Base-by-base conservation (phyloP, 306 rosid genomes). In the Fragaria ananassa region DNA sequence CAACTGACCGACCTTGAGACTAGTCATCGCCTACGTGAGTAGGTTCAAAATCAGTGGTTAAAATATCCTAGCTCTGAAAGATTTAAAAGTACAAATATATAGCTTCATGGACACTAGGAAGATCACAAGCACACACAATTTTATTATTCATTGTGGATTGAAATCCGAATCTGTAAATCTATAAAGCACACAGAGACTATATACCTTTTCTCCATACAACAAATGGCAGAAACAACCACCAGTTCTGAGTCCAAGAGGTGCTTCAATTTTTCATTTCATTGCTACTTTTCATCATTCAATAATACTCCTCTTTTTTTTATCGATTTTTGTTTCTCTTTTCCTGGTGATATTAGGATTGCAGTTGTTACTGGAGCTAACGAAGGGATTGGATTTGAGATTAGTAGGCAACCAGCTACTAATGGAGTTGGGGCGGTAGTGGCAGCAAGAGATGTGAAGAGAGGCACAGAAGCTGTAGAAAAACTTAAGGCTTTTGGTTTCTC, bases 321-420 rank as follows among this genome's bases (percentile, higher is more conserved):
- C 3, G 2, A 4, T 49, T 49, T 15, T 15, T 17, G n/a, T 17
- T 49, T 49, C 3, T 49, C 8, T 4, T 49, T 47, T 29, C 6
- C 8, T 1, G 18, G 21, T 18, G 11, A 29, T 25, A 46, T 34
- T 46, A 47, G 76, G 76, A 37, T 54, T 73, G 78, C 75, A 44
- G 83, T 73, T 13, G 83, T 65, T 3, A 66, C 79, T 2, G 83
- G 83, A 67, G 78, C 73, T 13, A 79, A 74, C 61, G 74, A 74
- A 7, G 83, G 83, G 23, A 60, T 78, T 14, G 76, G 76, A 49
- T 25, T 78, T 50, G 81, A 71, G 71, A 71, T 78, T 14, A 70
- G 63, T 41, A 61, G 34, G 47, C 76, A 60, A 29, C 6, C 71
- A 37, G 81, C 56, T 4, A 14, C 56, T 70, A 78, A 78, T 21